Percentiles rank a stretch among this genome's conserved stretches.
Conservation (phyloP, 768 basidiomycete genomes). For the Strobilomyces dryophilus region DNA sequence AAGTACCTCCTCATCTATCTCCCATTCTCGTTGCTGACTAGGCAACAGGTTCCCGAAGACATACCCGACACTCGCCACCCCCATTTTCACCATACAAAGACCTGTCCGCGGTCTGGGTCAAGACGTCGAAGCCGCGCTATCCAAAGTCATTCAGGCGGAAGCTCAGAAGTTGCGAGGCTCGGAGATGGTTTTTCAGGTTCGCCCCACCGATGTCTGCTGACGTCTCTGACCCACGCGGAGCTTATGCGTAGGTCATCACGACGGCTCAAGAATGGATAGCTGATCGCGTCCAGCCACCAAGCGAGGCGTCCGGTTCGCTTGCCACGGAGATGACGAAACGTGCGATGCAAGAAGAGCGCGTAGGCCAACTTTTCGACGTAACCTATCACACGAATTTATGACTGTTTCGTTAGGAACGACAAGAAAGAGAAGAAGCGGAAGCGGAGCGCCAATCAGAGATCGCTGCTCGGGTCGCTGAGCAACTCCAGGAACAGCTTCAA, state of each 20-base stretch:
- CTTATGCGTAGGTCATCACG: slow-evolving; percentile 52
- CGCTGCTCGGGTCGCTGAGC: slow-evolving; percentile 49
- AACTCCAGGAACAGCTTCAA: slow-evolving; percentile 62
- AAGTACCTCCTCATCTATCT: slow-evolving; percentile 46
- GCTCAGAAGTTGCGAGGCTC: slow-evolving; percentile 61
- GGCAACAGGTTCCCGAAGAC: slow-evolving; percentile 68
- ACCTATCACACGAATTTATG: neutral
- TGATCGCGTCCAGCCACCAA: slow-evolving; percentile 49
- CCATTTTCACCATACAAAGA: slow-evolving; percentile 65
- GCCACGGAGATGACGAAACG: slow-evolving; percentile 76
- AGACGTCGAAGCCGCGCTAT: slow-evolving; percentile 53
- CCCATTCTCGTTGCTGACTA: neutral
- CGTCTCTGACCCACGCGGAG: neutral
- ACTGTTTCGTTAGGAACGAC: slow-evolving; percentile 39
- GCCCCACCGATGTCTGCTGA: slow-evolving; percentile 11
- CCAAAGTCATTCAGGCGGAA: slow-evolving; percentile 59
- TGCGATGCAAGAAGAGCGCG: slow-evolving; percentile 65
- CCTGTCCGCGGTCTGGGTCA: slow-evolving; percentile 55
- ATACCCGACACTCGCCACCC: slow-evolving; percentile 69
- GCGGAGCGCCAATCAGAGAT: slow-evolving; percentile 48
- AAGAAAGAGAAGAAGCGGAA: slow-evolving; percentile 53
- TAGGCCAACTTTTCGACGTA: slow-evolving; percentile 26
- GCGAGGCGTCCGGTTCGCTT: slow-evolving; percentile 63
- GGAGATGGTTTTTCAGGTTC: slow-evolving; percentile 77
- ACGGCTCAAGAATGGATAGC: slow-evolving; percentile 71